These are phyloP conservation scores for Yamadazyma dendronema DNA, from an alignment of 1,139 yeast species.

Conservation along the genomic window DNA sequence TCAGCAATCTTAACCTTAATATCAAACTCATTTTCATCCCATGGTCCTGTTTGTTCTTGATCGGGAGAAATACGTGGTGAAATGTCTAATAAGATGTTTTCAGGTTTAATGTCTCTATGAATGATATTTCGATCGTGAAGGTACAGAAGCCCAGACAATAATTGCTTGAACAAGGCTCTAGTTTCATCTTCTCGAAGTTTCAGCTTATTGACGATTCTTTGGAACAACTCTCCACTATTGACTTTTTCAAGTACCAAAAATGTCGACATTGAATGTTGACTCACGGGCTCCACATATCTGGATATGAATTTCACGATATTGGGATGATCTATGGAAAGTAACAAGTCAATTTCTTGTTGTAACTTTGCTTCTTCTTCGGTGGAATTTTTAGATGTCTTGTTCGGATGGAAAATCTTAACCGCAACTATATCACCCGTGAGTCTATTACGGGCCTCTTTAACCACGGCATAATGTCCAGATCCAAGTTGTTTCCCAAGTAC, in stretches of 20 bases:
- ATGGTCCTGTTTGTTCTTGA: constrained; percentile 67
- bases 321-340: constrained; percentile 66
- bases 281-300: constrained; percentile 67
- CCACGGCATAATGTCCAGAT: constrained; percentile 77
- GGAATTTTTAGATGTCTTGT: constrained; percentile 30
- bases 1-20: constrained; percentile 75
- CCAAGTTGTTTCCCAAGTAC: constrained; percentile 63
- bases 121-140: constrained; percentile 75
- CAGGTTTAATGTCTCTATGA: constrained; percentile 88
- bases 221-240: constrained; percentile 73
- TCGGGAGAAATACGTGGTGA: constrained; percentile 38
- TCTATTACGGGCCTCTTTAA: constrained; percentile 63
- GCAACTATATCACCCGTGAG: constrained; percentile 64
- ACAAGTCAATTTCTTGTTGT: constrained; percentile 65
- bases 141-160: constrained; percentile 60
- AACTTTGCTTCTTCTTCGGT: constrained; percentile 51
- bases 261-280: constrained; percentile 53
- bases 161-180: constrained; percentile 56
- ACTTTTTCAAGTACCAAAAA: constrained; percentile 71
- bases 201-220: constrained; percentile 63
- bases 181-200: constrained; percentile 62
- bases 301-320: constrained; percentile 68
- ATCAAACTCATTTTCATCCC: constrained; percentile 63
- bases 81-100: constrained; percentile 77
- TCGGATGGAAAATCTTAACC: constrained; percentile 75